phyloP scores from a whole-genome alignment of 768 basidiomycete genomes.

The Megacollybia marginata region DNA sequence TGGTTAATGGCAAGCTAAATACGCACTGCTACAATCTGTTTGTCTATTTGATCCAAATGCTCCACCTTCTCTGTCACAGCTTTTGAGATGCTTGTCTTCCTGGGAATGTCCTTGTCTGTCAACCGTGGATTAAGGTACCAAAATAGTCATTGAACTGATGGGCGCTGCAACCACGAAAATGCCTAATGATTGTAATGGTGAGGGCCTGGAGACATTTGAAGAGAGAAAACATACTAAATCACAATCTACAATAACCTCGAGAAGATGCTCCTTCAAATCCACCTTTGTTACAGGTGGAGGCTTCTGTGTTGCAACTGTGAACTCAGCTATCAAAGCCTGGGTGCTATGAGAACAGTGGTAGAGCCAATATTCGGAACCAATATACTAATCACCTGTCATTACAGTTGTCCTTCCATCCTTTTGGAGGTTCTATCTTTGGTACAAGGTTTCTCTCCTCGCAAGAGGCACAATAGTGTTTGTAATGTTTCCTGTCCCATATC shows the following conservation, averaged over 20 bases:
- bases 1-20: too few relatives aligned
- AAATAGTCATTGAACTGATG: background rate
- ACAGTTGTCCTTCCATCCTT: background rate
- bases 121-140: background rate
- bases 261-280: background rate
- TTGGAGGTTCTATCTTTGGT: background rate
- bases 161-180: background rate
- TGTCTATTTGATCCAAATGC: background rate
- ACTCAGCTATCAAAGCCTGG: too few relatives aligned
- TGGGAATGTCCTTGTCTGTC: background rate
- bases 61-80: background rate
- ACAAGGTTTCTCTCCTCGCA: background rate
- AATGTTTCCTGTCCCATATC: too few relatives aligned
- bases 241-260: background rate
- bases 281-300: background rate
- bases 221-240: background rate
- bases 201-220: too few relatives aligned
- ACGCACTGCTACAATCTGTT: background rate
- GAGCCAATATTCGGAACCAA: too few relatives aligned
- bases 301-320: too few relatives aligned
- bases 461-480: background rate
- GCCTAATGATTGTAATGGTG: background rate
- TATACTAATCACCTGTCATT: background rate
- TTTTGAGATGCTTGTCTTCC: background rate
- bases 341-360: too few relatives aligned